phyloP scores from a whole-genome alignment of 352 stramenopile species.

The Pythium sukuiense region DNA sequence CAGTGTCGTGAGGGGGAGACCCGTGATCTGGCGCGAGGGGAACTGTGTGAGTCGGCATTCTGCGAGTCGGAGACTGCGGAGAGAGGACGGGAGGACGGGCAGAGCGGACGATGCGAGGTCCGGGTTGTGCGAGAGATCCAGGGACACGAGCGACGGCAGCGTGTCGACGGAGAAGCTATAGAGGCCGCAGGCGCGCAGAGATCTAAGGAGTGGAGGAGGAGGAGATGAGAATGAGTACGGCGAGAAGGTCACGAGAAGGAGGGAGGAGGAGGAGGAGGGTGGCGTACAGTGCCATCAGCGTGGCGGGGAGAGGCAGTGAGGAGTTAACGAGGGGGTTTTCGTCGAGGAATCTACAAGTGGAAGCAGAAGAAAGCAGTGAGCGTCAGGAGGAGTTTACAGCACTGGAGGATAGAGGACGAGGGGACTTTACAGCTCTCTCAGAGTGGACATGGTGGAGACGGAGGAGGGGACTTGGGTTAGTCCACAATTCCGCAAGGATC shows the following conservation, averaged over 20 bases:
- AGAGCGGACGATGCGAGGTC: background rate
- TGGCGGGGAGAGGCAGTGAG: background rate
- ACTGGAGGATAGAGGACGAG: too few relatives aligned
- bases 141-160: background rate
- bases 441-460: background rate
- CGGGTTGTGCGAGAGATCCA: conserved; percentile 25
- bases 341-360: conserved; percentile 11
- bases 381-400: too few relatives aligned
- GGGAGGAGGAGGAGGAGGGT: background rate
- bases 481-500: conserved; percentile 2
- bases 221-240: background rate
- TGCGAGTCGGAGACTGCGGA: conserved; percentile 11
- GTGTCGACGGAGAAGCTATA: background rate
- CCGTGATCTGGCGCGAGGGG: background rate
- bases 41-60: conserved; percentile 14
- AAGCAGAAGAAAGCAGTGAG: background rate
- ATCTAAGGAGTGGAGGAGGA: conserved; percentile 12
- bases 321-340: conserved; percentile 10
- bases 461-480: conserved; percentile 1
- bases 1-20: conserved; percentile 15
- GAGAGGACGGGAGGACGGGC: background rate
- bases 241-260: too few relatives aligned
- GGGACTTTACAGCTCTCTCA: background rate
- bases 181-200: conserved; percentile 15
- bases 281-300: conserved; percentile 13